Base-by-base conservation (phyloP, 1,139 yeast species). In the Trichomonascaceae sp. region DNA sequence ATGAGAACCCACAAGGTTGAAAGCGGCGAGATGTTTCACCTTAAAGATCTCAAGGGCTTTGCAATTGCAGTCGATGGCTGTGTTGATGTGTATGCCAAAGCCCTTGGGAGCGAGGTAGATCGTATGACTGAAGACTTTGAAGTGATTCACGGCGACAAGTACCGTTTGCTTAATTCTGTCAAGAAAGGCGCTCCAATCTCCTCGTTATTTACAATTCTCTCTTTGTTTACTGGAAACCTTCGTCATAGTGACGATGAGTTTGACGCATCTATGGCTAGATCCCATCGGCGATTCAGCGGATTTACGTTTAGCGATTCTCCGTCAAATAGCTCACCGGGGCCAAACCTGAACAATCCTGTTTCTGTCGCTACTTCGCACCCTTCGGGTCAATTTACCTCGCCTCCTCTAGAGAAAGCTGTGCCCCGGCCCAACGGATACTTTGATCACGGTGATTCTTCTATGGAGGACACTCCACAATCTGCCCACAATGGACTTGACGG, bases 1-100 rank as follows among this genome's bases (percentile, higher is more conserved):
- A 81, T 89, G 87, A 80, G 82, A 33, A 89, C 97, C 1, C 87
- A 84, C 50, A 79, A 82, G 44, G 56, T 89, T 29, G 75, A 76
- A 23, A 67, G 71, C 5, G 92, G 85, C 29, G 97, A 89, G 52
- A 67, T 78, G 3, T 57, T 89, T 27, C 67, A 74, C 33, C 58
- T 87, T 31, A 80, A 78, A 43, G 89, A 80, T 37, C 68, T 74
- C 14, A 61, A 78, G 16, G 97, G 97, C 1, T 85, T 89, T 50
- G 76, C 89, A 28, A 79, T 89, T 32, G 94, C 89, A n/a, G 94
- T 87, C 1, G 97, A 87, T 46, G 98, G 98, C 0, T 69, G 75
- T 8, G 71, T 87, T 30, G 87, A 82, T 46, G 82, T 89, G 0
- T 85, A 74, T 51, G 75, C 80, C 34, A 72, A 71, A 41, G 59